phyloP scores from a whole-genome alignment of 163 green algal genomes.

The Scenedesmus sp. region DNA sequence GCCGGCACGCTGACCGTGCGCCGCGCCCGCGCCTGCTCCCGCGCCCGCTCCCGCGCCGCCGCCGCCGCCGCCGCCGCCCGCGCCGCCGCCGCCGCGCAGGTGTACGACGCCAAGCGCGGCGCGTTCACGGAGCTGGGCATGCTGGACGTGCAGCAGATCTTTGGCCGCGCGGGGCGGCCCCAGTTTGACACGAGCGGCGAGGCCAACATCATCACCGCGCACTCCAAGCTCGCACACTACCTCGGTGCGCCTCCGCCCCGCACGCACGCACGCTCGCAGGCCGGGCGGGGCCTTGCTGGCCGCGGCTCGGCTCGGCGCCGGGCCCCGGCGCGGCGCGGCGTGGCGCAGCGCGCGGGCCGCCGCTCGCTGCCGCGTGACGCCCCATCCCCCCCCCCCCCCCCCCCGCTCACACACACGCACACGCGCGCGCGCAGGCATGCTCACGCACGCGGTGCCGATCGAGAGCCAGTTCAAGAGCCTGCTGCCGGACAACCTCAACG shows the following conservation, averaged over 20 bases:
- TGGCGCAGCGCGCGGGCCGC: not conserved
- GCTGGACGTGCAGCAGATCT: constrained; percentile 99
- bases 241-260: no score
- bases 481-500: constrained; percentile 95
- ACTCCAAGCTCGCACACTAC: constrained; percentile 96
- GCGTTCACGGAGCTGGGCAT: constrained; percentile 94
- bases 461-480: constrained; percentile 89
- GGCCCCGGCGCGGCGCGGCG: no score
- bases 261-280: no score
- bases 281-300: no score
- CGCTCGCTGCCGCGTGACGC: not conserved
- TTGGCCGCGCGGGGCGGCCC: constrained; percentile 92
- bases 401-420: no score
- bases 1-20: no score
- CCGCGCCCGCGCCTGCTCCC: not conserved
- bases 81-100: constrained; percentile 41
- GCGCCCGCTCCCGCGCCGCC: constrained; percentile 1
- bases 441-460: constrained; percentile 93
- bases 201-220: constrained; percentile 96
- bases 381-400: no score
- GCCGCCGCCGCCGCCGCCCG: no score
- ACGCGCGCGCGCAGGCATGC: constrained; percentile 71
- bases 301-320: no score
- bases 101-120: constrained; percentile 95
- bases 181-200: constrained; percentile 90